Evolutionary conservation across 2,329 filamentous ascomycete species (phyloP).

Genomic region (Trichoderma koningiopsis): DNA sequence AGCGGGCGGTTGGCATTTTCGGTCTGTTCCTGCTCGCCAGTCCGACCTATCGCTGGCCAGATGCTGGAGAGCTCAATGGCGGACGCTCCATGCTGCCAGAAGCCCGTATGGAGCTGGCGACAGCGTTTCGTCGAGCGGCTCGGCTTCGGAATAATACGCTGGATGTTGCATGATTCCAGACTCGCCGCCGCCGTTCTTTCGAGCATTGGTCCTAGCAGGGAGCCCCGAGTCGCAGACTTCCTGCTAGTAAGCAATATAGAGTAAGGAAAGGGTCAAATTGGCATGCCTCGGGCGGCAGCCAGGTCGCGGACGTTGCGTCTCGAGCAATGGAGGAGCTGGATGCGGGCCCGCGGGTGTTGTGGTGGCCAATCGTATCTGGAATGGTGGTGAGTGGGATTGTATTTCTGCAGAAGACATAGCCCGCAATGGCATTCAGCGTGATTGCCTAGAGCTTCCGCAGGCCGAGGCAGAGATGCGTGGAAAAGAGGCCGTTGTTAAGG

Average conservation of each 20-base stretch:
- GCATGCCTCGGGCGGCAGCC: conserved; percentile 24
- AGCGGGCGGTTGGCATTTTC: conserved; percentile 32
- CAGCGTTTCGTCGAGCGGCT: conserved; percentile 42
- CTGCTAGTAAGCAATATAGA: conserved; percentile 12
- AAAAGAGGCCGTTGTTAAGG: neutral
- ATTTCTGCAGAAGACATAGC: conserved; percentile 22
- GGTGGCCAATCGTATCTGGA: conserved; percentile 3
- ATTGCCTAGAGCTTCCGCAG: neutral
- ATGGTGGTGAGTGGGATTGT: conserved; percentile 5
- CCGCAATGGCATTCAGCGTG: conserved; percentile 1
- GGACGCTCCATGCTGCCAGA: conserved; percentile 58
- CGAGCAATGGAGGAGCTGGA: neutral
- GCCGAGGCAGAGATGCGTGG: conserved; percentile 3
- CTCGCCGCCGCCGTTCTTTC: conserved; percentile 59
- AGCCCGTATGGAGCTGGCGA: conserved; percentile 51
- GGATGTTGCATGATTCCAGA: conserved; percentile 59
- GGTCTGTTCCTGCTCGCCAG: conserved; percentile 20
- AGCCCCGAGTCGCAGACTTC: conserved; percentile 11
- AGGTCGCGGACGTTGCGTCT: neutral
- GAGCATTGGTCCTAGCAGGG: conserved; percentile 49
- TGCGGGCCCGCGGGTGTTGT: neutral
- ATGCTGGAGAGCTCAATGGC: conserved; percentile 51
- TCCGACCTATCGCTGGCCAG: conserved; percentile 40
- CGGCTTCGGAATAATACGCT: conserved; percentile 51
- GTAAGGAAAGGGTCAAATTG: neutral